Base-by-base conservation (phyloP, 2,329 filamentous ascomycete genomes). In the Fusarium albosuccineum region DNA sequence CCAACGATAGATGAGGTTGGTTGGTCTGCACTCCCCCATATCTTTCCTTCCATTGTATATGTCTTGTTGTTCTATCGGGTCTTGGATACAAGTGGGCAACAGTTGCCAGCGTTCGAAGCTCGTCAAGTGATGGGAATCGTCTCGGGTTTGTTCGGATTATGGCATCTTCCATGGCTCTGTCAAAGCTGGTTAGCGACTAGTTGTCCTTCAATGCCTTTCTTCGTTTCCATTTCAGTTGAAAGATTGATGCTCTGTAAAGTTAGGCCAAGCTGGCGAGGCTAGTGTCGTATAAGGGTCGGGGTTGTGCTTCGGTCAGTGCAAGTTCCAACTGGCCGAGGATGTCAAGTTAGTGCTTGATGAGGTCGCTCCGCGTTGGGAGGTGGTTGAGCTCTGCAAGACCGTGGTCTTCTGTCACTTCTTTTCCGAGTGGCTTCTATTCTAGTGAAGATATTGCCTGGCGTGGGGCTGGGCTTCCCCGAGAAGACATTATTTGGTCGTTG, bases 401-500 rank as follows among this genome's bases (percentile, higher is more conserved):
- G 22, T 5, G 9, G 6, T n/a, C 11, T 41, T 2, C 9, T 17
- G 16, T 1, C 2, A 26, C 10, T 17, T 55, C 27, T 42, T 9
- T 53, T 64, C 11, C 9, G 44, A 33, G 16, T 1, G 1, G 26
- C 10, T 17, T 55, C 33, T 42, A 7, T 53, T 64, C 11, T 8
- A 45, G 34, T 0, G 33, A 52, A 17, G 17, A 41, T 52, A 14
- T 13, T 30, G 26, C 13, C 16, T 26, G 14, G 6, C 16, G 5
- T 2, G 34, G 3, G n/a, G 13, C 11, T 6, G 26, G 22, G 9
- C 16, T 17, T 0, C 5, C 4, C 39, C 11, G 16, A 2, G 1
- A 10, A 3, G 22, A 26, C 9, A n/a, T 27, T 6, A 8, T 30
- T 9, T 4, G n/a, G 30, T 14, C 1, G 34, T 4, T 9, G 17